phyloP scores from a whole-genome alignment of 2,329 filamentous ascomycete species.

The Aspergillus tubingensis region DNA sequence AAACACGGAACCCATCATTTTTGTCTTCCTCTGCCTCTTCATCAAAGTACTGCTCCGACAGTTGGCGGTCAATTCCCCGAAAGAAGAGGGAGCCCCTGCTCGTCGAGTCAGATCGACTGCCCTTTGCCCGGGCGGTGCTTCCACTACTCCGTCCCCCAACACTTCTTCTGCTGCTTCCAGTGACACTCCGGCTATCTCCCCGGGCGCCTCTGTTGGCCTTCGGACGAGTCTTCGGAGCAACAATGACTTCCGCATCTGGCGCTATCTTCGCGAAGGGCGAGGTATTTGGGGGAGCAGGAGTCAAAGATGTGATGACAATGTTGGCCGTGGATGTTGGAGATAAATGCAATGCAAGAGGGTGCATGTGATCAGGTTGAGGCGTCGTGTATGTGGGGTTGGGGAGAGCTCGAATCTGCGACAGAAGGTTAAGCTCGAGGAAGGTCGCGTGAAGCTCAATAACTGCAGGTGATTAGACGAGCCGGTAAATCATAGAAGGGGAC shows the following conservation, averaged over 20 bases:
- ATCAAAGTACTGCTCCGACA: constrained; percentile 77
- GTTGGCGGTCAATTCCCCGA: constrained; percentile 70
- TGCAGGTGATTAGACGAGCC: constrained; percentile 28
- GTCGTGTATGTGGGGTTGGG: constrained; percentile 75
- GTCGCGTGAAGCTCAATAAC: constrained; percentile 95
- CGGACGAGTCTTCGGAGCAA: constrained; percentile 85
- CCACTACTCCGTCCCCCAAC: constrained; percentile 67
- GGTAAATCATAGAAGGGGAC: neutral
- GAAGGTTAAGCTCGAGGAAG: constrained; percentile 90
- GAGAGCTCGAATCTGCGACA: constrained; percentile 88
- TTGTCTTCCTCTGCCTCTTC: constrained; percentile 59
- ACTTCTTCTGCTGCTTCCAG: constrained; percentile 76
- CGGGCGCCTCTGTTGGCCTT: constrained; percentile 63
- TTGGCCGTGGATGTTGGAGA: constrained; percentile 95
- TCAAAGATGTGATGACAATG: constrained; percentile 80
- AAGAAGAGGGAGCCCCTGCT: constrained; percentile 64
- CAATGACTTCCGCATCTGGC: constrained; percentile 93
- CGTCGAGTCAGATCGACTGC: constrained; percentile 64
- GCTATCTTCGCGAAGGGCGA: constrained; percentile 87
- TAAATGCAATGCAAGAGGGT: constrained; percentile 87
- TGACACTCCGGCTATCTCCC: constrained; percentile 77
- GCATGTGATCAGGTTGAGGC: constrained; percentile 58
- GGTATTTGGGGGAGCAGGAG: constrained; percentile 67
- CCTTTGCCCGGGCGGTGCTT: constrained; percentile 67
- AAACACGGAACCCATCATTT: constrained; percentile 68